phyloP scores from a whole-genome alignment of 2,329 filamentous ascomycete genomes.

The Elsinoe arachidis region DNA sequence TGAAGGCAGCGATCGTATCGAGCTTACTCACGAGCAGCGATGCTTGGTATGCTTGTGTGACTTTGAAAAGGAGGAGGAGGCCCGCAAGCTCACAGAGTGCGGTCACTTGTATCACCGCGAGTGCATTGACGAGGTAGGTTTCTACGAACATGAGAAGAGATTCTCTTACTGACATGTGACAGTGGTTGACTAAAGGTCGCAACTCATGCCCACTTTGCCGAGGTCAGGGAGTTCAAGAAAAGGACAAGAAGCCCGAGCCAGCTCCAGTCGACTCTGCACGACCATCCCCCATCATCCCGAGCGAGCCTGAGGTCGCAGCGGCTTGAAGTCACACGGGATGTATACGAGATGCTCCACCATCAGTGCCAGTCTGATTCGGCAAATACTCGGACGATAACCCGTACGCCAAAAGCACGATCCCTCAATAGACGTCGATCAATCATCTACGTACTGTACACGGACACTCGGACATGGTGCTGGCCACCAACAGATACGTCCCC shows the following conservation, averaged over 20 bases:
- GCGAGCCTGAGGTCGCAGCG: neutral
- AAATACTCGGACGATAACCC: slow-evolving; percentile 1
- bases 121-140: slow-evolving; percentile 59
- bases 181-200: slow-evolving; percentile 61
- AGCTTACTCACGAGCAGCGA: slow-evolving; percentile 38
- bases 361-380: slow-evolving; percentile 9
- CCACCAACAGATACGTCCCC: neutral
- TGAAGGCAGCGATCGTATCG: slow-evolving; percentile 23
- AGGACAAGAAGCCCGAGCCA: slow-evolving; percentile 21
- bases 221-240: slow-evolving; percentile 50
- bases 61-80: slow-evolving; percentile 54
- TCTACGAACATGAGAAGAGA: slow-evolving; percentile 15
- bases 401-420: neutral
- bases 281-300: slow-evolving; percentile 5
- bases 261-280: slow-evolving; percentile 7
- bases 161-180: slow-evolving; percentile 24
- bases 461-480: slow-evolving; percentile 5
- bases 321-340: neutral
- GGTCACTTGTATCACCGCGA: slow-evolving; percentile 59
- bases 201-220: slow-evolving; percentile 56
- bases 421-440: neutral
- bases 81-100: slow-evolving; percentile 54
- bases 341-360: neutral
- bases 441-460: neutral
- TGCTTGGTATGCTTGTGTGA: slow-evolving; percentile 60